A percentile compares a stretch with the other conserved stretches of the same genome.
Conservation (phyloP, 2,329 filamentous ascomycete genomes). For the Claviceps sp. region DNA sequence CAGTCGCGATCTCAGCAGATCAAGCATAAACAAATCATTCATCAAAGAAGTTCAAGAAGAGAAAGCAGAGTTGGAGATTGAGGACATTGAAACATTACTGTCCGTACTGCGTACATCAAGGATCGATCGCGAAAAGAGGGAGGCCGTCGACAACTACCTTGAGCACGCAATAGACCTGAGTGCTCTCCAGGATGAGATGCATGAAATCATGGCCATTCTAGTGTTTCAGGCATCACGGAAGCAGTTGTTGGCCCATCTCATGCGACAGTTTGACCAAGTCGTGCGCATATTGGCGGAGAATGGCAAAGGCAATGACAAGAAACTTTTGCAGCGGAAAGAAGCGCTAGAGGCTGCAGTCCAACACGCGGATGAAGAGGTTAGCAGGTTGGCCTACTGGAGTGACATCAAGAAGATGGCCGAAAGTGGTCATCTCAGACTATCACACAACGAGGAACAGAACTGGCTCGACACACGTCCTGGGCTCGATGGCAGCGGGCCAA, state of each 20-base stretch:
- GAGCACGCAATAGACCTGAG: slow-evolving; percentile 62
- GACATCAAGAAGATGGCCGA: slow-evolving; percentile 60
- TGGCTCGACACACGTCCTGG: slow-evolving; percentile 33
- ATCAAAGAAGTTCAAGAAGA: slow-evolving; percentile 34
- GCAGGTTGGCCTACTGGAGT: slow-evolving; percentile 75
- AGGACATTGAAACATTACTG: slow-evolving; percentile 57
- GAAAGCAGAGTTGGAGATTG: slow-evolving; percentile 44
- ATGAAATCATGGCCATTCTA: slow-evolving; percentile 73
- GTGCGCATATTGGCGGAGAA: slow-evolving; percentile 23
- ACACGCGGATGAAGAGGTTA: slow-evolving; percentile 69
- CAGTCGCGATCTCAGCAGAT: slow-evolving; percentile 20
- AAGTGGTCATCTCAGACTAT: slow-evolving; percentile 31
- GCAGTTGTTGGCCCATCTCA: slow-evolving; percentile 59
- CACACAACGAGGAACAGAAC: slow-evolving; percentile 24
- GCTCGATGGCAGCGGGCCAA: slow-evolving; percentile 38
- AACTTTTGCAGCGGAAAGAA: slow-evolving; percentile 35
- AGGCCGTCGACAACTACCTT: slow-evolving; percentile 72
- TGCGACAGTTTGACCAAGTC: slow-evolving; percentile 39
- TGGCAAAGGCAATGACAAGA: slow-evolving; percentile 17
- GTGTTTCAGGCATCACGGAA: slow-evolving; percentile 81
- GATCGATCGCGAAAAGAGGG: slow-evolving; percentile 86
- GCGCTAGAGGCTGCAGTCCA: slow-evolving; percentile 62
- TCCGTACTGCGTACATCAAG: slow-evolving; percentile 51
- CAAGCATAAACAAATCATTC: slow-evolving; percentile 23
- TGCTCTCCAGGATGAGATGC: slow-evolving; percentile 64